Base-by-base conservation (phyloP, 2,329 filamentous ascomycete species). In the Akanthomyces lecanii region DNA sequence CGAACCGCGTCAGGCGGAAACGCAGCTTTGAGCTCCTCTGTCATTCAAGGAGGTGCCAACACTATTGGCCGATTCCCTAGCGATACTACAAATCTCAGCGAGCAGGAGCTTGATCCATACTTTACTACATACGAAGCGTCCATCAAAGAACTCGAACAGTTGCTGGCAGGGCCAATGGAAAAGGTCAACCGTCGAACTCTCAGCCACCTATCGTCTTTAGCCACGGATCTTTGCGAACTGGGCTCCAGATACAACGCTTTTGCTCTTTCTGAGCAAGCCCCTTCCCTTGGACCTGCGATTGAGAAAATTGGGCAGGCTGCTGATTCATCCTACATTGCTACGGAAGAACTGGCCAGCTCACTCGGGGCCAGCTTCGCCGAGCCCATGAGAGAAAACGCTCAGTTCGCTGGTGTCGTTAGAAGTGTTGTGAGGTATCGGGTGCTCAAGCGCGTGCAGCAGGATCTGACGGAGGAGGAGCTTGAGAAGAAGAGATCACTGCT, bases 171-270 rank as follows among this genome's bases (percentile, higher is more conserved):
- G 0, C 92, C 92, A 6, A 97, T 99, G 81, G 96, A 99, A 74
- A 97, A 96, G 75, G 92, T 97, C 65, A 99, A 98, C 71, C 87
- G 94, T 38, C 86, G 95, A 42, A 92, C 93, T 6, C 79, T 99
- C 7, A 91, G 87, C 65, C 95, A 99, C 71, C 77, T 98, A 11
- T 91, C 91, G 16, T 87, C 89, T 5, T 80, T 97, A 55, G 92
- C 92, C 3, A 85, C 92, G 5, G 95, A 99, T 73, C 83, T 98
- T 65, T 92, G 92, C 68, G 95, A 99, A 72, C 82, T 99, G 10
- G 95, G 95, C 8, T 95, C 93, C n/a, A 86, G 92, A 65, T 98
- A 95, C 75, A 99, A 99, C 71, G 95, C 91, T 1, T 99, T 99
- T 75, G 96, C 96, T 0, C 82, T 99, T 1, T 97, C 93, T 0